These are phyloP conservation scores for Entomortierella lignicola DNA, from an alignment of 192 early-diverging fungal genomes.

Conservation along the genomic window DNA sequence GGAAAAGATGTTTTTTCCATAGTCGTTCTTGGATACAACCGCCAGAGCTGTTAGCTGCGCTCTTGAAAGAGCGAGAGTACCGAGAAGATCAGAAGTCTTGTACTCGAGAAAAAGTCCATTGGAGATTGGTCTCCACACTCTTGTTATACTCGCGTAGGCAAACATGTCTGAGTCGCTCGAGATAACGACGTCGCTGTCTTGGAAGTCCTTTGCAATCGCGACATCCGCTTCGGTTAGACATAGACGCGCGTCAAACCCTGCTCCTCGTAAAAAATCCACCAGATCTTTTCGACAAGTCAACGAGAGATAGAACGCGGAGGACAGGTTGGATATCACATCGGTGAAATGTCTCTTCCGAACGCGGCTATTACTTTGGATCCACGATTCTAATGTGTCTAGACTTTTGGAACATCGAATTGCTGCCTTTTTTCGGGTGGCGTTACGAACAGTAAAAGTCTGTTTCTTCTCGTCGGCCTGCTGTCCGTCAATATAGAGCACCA, in stretches of 20 bases:
- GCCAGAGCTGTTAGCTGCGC: conserved; percentile 10
- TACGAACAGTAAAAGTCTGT: neutral
- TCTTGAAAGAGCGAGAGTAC: neutral
- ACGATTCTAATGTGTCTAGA: neutral
- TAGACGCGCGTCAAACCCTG: no score
- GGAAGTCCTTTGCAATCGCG: no score
- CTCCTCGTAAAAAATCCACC: no score
- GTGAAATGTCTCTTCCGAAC: no score
- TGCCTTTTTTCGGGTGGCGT: conserved; percentile 7
- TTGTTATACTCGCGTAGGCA: neutral
- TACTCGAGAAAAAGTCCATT: neutral
- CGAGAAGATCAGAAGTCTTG: neutral
- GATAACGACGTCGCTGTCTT: neutral
- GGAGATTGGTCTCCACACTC: conserved; percentile 8
- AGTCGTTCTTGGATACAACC: conserved; percentile 1
- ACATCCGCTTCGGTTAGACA: no score
- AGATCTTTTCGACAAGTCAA: no score
- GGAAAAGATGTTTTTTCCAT: neutral
- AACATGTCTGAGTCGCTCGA: conserved; percentile 19
- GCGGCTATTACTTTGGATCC: no score
- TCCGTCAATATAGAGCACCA: conserved; percentile 33
- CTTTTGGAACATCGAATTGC: neutral
- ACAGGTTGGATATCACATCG: no score
- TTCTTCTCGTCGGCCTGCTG: conserved; percentile 6
- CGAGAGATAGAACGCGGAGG: no score